These are phyloP conservation scores for Alternaria triticimaculans DNA, from an alignment of 2,329 filamentous ascomycete species.

Conservation along the genomic window DNA sequence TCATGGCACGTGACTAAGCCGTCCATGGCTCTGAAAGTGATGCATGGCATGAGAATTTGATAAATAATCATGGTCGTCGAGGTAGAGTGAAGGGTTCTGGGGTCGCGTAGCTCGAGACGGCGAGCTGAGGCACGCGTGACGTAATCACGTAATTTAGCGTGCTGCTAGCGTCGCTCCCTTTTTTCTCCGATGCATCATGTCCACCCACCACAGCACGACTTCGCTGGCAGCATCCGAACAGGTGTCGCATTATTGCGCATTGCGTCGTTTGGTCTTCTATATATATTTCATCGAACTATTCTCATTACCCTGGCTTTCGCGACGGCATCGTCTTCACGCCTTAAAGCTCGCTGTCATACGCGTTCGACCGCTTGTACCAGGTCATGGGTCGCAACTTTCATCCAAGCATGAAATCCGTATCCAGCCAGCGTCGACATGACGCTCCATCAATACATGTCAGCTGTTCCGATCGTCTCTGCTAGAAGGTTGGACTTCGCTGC, in stretches of 20 bases:
- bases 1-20: neutral
- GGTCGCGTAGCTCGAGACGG: no score
- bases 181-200: neutral
- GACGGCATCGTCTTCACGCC: neutral
- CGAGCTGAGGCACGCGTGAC: neutral
- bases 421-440: neutral
- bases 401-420: neutral
- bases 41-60: neutral
- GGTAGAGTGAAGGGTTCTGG: neutral
- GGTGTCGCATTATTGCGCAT: neutral
- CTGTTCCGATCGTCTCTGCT: neutral
- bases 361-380: neutral
- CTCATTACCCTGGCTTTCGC: neutral
- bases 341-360: neutral
- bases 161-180: neutral
- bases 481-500: neutral
- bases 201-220: neutral
- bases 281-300: neutral
- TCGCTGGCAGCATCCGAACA: neutral
- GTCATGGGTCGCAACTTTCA: neutral
- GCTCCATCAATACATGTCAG: neutral
- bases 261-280: neutral
- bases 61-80: neutral
- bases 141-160: neutral
- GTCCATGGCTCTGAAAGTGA: neutral